Evolutionary conservation across 2,329 filamentous ascomycete genomes (phyloP).

Genomic region (Pseudocercospora cruenta): DNA sequence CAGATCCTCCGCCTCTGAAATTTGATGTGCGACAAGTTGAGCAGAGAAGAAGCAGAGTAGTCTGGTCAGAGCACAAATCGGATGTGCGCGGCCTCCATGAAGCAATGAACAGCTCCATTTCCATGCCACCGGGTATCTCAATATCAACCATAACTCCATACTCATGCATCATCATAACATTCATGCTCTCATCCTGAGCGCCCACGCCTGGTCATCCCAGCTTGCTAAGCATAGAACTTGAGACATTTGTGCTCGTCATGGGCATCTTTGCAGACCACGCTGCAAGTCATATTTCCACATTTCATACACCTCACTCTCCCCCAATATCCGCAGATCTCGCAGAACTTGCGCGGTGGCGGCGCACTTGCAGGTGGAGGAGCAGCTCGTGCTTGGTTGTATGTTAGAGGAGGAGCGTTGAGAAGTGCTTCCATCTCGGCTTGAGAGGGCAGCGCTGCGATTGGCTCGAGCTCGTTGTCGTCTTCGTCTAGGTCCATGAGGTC

Average conservation of each 20-base stretch:
- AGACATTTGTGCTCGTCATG: slow-evolving; percentile 74
- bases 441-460: slow-evolving; percentile 31
- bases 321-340: slow-evolving; percentile 82
- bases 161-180: neutral
- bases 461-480: slow-evolving; percentile 48
- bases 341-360: slow-evolving; percentile 67
- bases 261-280: slow-evolving; percentile 71
- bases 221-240: slow-evolving; percentile 47
- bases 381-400: slow-evolving; percentile 65
- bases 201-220: slow-evolving; percentile 9
- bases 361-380: slow-evolving; percentile 44
- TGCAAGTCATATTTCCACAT: slow-evolving; percentile 78
- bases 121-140: neutral
- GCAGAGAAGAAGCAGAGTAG: neutral
- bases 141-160: neutral
- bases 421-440: slow-evolving; percentile 63
- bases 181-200: slow-evolving; percentile 4
- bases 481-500: slow-evolving; percentile 48
- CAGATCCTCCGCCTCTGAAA: neutral
- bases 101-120: neutral
- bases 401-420: slow-evolving; percentile 66
- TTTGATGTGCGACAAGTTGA: neutral
- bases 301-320: slow-evolving; percentile 74
- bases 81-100: neutral
- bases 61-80: neutral